Base-by-base conservation (phyloP, 2,329 filamentous ascomycete genomes). In the Tympanopsis confertula region DNA sequence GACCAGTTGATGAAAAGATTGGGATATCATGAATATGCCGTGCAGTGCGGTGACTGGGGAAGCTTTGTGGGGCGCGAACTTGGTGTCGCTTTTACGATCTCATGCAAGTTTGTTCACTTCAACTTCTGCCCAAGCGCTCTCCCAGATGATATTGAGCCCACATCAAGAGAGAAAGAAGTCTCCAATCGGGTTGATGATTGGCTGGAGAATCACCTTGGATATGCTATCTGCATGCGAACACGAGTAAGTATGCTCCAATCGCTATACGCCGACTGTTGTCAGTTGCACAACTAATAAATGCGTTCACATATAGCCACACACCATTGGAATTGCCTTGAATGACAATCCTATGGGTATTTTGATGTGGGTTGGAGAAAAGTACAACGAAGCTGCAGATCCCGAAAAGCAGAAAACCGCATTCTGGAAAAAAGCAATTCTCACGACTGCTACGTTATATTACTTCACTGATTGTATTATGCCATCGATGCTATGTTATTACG, bases 311-410 rank as follows among this genome's bases (percentile, higher is more conserved):
- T n/a, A 26, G 20, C 59, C 57, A 24, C 56, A 61, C 32, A 61
- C 55, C 2, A 50, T 61, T n/a, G 53, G 55, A 2, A 50, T 54
- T 38, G 54, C 51, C 24, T 48, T 59, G 40, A 50, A 56, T 36
- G 58, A 59, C 41, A 57, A 55, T 37, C 58, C 57, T 0, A 45
- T 61, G 3, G 59, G 57, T 4, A 54, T 61, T 35, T 53, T 60
- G 50, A 54, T 56, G 38, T 61, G 55, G 39, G 46, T 61, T 1
- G 58, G 59, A 3, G 58, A 62, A 41, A 61, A 63, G n/a, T 26
- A 7, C 22, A 26, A 7, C 22, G 22, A 26, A 26, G 22, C 22
- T 10, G 7, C 22, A 7, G n/a, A 26, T 26, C 22, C 22, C 22
- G 22, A 26, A 26, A 26, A 26, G 7, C 22, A 26, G 22, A 26